These are phyloP conservation scores for Aspergillus latus DNA, from an alignment of 2,329 filamentous ascomycete genomes.

Conservation along the genomic window DNA sequence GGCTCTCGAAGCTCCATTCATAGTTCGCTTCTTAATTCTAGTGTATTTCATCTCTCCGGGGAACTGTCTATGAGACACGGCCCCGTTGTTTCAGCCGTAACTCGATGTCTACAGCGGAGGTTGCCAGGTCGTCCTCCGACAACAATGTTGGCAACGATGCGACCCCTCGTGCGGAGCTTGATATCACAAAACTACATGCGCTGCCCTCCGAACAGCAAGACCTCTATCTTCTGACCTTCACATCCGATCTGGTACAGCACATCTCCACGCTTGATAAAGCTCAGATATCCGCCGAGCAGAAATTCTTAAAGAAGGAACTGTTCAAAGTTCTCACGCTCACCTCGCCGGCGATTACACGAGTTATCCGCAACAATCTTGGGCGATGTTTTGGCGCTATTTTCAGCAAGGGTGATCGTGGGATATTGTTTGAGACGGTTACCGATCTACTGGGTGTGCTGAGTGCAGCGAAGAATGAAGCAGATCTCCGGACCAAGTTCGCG, in stretches of 20 bases:
- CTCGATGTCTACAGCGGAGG: constrained; percentile 43
- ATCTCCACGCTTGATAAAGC: constrained; percentile 69
- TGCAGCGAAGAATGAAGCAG: constrained; percentile 73
- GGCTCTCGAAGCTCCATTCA: constrained; percentile 2
- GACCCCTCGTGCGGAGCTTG: constrained; percentile 63
- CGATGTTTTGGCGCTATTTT: constrained; percentile 82
- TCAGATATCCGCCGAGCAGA: constrained; percentile 82
- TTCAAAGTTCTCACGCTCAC: constrained; percentile 86
- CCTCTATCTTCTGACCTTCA: constrained; percentile 86
- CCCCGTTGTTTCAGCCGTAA: constrained; percentile 13
- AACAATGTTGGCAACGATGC: constrained; percentile 33
- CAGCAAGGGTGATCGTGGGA: constrained; percentile 79
- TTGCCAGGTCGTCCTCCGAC: constrained; percentile 34
- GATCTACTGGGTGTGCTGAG: constrained; percentile 75
- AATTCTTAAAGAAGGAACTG: constrained; percentile 88
- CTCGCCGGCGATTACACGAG: constrained; percentile 78
- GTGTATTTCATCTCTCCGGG: constrained; percentile 2
- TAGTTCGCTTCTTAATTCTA: constrained; percentile 2
- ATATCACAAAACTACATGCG: constrained; percentile 82
- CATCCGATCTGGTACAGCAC: constrained; percentile 78
- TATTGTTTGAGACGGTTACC: constrained; percentile 92
- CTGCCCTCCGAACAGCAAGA: constrained; percentile 94
- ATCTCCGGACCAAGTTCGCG: constrained; percentile 78
- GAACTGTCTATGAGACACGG: constrained; percentile 16
- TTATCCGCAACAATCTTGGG: constrained; percentile 86